Evolutionary conservation across 768 basidiomycete genomes (phyloP).

Genomic region (Pholiota molesta): DNA sequence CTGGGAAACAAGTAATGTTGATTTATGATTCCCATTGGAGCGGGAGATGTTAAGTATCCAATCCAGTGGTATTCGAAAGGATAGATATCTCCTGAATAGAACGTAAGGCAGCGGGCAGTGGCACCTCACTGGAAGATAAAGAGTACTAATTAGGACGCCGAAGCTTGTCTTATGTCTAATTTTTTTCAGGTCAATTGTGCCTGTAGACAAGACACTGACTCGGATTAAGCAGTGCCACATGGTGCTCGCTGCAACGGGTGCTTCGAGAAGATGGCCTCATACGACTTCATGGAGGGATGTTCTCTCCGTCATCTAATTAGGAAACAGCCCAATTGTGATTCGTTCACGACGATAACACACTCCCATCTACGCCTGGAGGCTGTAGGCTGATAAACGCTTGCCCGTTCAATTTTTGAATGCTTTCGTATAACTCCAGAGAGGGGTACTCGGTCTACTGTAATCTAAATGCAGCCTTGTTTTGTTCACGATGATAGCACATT

Average conservation of each 20-base stretch:
- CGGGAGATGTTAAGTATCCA: neutral
- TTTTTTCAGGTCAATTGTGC: neutral
- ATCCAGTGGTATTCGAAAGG: neutral
- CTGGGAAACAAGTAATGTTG: neutral
- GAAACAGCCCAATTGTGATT: neutral
- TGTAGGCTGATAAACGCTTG: neutral
- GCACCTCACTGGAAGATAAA: neutral
- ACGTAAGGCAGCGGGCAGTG: neutral
- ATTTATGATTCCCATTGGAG: neutral
- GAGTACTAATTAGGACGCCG: neutral
- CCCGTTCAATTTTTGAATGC: neutral
- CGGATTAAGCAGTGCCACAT: neutral
- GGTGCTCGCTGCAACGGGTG: neutral
- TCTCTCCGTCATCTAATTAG: neutral
- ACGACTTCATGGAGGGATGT: neutral
- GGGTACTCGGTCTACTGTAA: neutral
- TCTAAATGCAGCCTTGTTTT: neutral
- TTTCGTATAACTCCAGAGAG: neutral
- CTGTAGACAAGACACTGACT: neutral
- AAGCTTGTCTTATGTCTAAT: neutral
- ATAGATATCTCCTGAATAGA: neutral
- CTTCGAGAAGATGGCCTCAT: neutral
- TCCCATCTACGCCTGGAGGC: neutral
- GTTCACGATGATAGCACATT: neutral
- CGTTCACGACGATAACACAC: neutral